Evolutionary conservation across 768 basidiomycete species (phyloP).

Genomic region (Mycena vitilis): DNA sequence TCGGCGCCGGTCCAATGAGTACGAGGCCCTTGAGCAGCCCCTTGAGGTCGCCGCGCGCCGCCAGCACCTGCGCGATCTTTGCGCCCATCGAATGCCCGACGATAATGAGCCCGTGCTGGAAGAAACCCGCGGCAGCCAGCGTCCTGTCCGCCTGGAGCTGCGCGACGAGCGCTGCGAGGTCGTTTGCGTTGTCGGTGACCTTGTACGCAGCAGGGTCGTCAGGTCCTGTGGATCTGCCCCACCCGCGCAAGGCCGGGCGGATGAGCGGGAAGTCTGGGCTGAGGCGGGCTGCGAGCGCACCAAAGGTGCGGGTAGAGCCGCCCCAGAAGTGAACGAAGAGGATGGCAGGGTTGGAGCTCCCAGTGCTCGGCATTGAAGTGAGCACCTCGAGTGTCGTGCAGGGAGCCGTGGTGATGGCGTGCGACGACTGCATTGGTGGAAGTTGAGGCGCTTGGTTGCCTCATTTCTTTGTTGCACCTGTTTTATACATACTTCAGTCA

Average conservation of each 20-base stretch:
- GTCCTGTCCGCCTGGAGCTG: not conserved
- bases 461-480: too few relatives aligned
- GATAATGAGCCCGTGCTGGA: constrained; percentile 19
- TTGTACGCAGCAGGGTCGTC: constrained; percentile 14
- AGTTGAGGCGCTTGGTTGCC: too few relatives aligned
- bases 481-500: too few relatives aligned
- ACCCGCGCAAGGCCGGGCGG: constrained; percentile 16
- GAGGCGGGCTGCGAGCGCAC: constrained; percentile 17
- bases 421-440: constrained; percentile 6
- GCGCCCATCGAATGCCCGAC: constrained; percentile 32
- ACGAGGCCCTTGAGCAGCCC: constrained; percentile 21
- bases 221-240: constrained; percentile 21
- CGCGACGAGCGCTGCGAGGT: constrained; percentile 21
- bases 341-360: constrained; percentile 10
- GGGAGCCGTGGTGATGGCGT: constrained; percentile 14
- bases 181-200: constrained; percentile 22
- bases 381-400: constrained; percentile 14
- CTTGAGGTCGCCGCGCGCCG: constrained; percentile 20
- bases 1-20: constrained; percentile 23
- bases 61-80: constrained; percentile 31
- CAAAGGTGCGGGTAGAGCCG: constrained; percentile 22
- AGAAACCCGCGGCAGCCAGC: constrained; percentile 14
- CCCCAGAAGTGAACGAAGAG: constrained; percentile 33
- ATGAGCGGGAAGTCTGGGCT: constrained; percentile 22
- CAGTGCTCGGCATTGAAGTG: constrained; percentile 9